phyloP scores from a whole-genome alignment of 345 rosid species.

The Rhizophora mangle region DNA sequence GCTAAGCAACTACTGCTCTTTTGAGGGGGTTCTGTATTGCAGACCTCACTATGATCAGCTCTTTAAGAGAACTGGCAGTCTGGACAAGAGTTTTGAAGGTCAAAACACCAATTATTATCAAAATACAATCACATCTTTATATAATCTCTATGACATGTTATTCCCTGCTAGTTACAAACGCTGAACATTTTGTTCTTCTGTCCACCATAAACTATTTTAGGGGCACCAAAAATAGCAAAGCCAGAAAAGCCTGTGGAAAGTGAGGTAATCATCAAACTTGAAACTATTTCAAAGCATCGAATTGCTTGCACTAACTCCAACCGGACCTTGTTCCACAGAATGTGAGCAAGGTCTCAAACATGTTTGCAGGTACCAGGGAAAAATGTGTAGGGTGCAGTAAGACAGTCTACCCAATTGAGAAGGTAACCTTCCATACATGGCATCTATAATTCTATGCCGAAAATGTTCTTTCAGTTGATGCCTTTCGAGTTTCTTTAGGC shows the following conservation, averaged over 20 bases:
- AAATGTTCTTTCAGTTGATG: too few relatives aligned
- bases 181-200: not conserved
- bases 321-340: constrained; percentile 24
- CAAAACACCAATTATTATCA: not conserved
- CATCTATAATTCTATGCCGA: too few relatives aligned
- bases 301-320: not conserved
- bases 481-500: too few relatives aligned
- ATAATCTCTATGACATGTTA: not conserved
- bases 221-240: constrained; percentile 53
- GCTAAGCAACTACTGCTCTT: constrained; percentile 57
- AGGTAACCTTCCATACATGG: constrained; percentile 25
- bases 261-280: constrained; percentile 35
- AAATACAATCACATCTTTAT: not conserved
- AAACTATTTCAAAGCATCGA: not conserved
- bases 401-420: constrained; percentile 61
- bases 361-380: constrained; percentile 56
- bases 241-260: constrained; percentile 40
- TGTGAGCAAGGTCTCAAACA: constrained; percentile 39
- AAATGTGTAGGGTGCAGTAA: constrained; percentile 46
- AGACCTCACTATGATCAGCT: constrained; percentile 66
- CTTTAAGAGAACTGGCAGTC: constrained; percentile 65
- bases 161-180: too few relatives aligned
- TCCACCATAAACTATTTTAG: constrained; percentile 23
- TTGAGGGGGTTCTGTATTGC: constrained; percentile 68
- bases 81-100: constrained; percentile 69